Conservation (phyloP, 2,329 filamentous ascomycete species). For the Sarocladium brachiariae region DNA sequence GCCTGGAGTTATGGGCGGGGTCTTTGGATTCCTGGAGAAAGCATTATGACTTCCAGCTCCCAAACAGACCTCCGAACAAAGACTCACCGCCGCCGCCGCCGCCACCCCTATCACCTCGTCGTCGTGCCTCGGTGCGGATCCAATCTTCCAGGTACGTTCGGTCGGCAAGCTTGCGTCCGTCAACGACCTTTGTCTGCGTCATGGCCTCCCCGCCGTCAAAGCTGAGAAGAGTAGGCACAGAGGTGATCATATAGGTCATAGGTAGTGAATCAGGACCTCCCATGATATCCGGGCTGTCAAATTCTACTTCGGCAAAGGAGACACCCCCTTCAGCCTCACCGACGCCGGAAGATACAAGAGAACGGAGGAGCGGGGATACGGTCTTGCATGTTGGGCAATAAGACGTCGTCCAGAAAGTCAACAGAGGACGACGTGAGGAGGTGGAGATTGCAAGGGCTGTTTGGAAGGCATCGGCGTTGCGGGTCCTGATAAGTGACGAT, state of each 20-base stretch:
- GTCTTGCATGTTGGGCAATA: slow-evolving; percentile 49
- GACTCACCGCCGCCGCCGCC: slow-evolving; percentile 29
- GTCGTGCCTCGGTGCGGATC: slow-evolving; percentile 43
- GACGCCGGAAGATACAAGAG: slow-evolving; percentile 41
- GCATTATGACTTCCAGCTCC: slow-evolving; percentile 19
- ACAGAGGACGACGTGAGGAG: slow-evolving; percentile 45
- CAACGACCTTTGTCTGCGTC: slow-evolving; percentile 39
- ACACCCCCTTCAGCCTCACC: slow-evolving; percentile 52
- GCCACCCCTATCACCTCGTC: slow-evolving; percentile 37
- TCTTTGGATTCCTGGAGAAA: not conserved
- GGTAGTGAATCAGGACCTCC: slow-evolving; percentile 32
- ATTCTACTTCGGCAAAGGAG: slow-evolving; percentile 46
- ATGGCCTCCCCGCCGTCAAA: slow-evolving; percentile 51
- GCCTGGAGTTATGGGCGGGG: not conserved
- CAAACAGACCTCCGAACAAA: slow-evolving; percentile 35
- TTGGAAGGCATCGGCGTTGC: slow-evolving; percentile 45
- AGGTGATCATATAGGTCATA: slow-evolving; percentile 50
- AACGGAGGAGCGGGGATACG: slow-evolving; percentile 41
- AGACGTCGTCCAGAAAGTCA: slow-evolving; percentile 54
- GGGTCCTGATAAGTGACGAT: slow-evolving; percentile 36
- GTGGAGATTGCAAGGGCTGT: slow-evolving; percentile 50
- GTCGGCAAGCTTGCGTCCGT: slow-evolving; percentile 42
- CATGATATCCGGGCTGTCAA: slow-evolving; percentile 53
- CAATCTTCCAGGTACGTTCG: slow-evolving; percentile 44
- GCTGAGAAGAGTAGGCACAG: slow-evolving; percentile 49